Conservation (phyloP, 352 stramenopile species). For the Peronospora tabacina region DNA sequence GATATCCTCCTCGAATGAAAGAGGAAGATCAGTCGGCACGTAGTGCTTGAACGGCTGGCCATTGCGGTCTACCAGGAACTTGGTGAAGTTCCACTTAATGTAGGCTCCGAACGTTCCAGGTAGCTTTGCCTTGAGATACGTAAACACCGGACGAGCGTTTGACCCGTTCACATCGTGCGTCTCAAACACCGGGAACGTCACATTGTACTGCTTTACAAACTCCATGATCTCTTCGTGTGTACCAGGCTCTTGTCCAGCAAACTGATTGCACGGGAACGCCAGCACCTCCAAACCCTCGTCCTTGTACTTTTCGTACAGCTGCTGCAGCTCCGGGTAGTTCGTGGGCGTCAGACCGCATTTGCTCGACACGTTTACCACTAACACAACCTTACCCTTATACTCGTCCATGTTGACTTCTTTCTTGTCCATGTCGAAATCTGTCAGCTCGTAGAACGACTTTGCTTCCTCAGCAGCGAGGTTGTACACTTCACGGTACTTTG, state of each 20-base stretch:
- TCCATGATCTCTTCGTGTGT: constrained; percentile 74
- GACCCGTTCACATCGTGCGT: constrained; percentile 86
- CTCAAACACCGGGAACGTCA: constrained; percentile 44
- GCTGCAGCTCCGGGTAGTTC: constrained; percentile 83
- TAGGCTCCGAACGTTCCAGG: constrained; percentile 62
- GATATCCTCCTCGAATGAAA: constrained; percentile 75
- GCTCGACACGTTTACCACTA: constrained; percentile 78
- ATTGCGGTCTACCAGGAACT: constrained; percentile 87
- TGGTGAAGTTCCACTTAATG: constrained; percentile 88
- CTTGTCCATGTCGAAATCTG: constrained; percentile 63
- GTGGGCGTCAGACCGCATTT: constrained; percentile 75
- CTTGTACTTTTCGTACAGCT: constrained; percentile 68
- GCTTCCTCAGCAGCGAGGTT: constrained; percentile 30
- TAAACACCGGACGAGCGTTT: constrained; percentile 71
- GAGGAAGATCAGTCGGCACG: constrained; percentile 48
- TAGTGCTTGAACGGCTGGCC: constrained; percentile 74
- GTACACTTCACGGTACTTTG: constrained; percentile 38
- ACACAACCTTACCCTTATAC: constrained; percentile 60
- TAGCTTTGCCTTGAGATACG: constrained; percentile 75
- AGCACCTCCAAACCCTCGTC: constrained; percentile 57
- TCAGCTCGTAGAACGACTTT: constrained; percentile 74
- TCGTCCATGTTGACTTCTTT: constrained; percentile 60
- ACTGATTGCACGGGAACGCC: constrained; percentile 87
- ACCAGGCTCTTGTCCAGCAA: constrained; percentile 37
- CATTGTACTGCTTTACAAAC: constrained; percentile 54